A percentile compares a stretch with the other conserved stretches of the same genome.
Conservation (phyloP, 140 eudicot genomes). For the Stevia rebaudiana region DNA sequence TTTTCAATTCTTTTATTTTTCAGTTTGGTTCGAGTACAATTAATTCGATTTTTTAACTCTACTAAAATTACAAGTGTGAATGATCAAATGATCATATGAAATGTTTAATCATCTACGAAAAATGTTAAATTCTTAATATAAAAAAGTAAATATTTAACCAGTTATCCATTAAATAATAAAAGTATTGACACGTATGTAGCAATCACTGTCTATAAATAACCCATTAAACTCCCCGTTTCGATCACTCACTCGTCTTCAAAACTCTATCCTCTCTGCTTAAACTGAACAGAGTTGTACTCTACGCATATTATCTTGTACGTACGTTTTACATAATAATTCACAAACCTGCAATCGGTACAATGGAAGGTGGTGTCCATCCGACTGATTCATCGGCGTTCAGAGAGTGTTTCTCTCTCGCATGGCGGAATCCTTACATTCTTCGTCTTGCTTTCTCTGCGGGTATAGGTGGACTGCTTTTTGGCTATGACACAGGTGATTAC, state of each 20-base stretch:
- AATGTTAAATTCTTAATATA: no score
- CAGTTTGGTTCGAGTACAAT: no score
- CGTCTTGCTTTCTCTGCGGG: constrained; percentile 81
- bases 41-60: no score
- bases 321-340: neutral
- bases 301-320: constrained; percentile 4
- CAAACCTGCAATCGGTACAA: neutral
- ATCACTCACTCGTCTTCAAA: constrained; percentile 11
- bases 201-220: constrained; percentile 22
- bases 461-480: constrained; percentile 73
- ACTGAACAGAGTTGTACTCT: neutral
- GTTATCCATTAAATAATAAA: neutral
- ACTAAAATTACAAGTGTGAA: no score
- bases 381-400: constrained; percentile 49
- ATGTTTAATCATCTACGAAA: no score
- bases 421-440: constrained; percentile 52
- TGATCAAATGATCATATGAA: no score
- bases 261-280: neutral
- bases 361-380: constrained; percentile 59
- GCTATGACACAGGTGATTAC: constrained; percentile 50
- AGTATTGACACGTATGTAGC: neutral
- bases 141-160: no score
- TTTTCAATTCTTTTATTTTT: no score
- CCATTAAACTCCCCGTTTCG: constrained; percentile 1
- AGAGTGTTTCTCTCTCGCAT: constrained; percentile 52